Evolutionary conservation across 169 alveolate species (phyloP), one percentile per base, ranked within the genome.

Genomic region (Cyclospora cayetanensis): DNA sequence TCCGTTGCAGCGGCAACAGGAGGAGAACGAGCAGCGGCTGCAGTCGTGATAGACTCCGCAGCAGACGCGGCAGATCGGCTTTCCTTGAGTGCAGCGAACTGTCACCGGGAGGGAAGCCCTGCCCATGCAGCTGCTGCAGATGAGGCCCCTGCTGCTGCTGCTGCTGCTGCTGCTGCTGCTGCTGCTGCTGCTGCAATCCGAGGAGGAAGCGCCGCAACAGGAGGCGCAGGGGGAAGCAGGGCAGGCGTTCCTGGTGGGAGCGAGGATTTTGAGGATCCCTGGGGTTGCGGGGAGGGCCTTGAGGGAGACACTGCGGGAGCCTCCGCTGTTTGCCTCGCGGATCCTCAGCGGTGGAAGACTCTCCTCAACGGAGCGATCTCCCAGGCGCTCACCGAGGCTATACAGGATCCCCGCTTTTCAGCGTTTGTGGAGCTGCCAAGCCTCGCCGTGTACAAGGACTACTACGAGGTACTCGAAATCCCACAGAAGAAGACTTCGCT

Each of bases 361-460:
- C 35, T 25, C 0, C 20, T 89, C 34, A 89, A 89, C 46, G 31
- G 43, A 5, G 55, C 60, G 35, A 79, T 89, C 31, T 22, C 89
- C 27, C 79, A 68, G 34, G 84, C 93, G 4, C 9, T 89, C n/a
- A 50, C 65, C 22, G 93, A 53, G 9, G 93, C 93, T 11, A 25
- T 74, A 1, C 55, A 34, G n/a, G 50, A 43, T 37, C 25, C 4
- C 29, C 89, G 77, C 18, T 89, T 89, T 53, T 31, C 72, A 2
- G 82, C 53, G 7, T 89, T 89, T 42, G 83, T 63, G 31, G 93
- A 89, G 60, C 90, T 89, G 50, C 93, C 93, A 12, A 39, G 41
- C 53, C 55, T 39, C 2, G 74, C 53, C 29, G 39, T 66, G n/a
- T 79, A 66, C 70, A 89, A 60, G 72, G 93, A 89, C 50, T 89